Conservation (phyloP, 2,329 filamentous ascomycete genomes). For the Myriosclerotinia scirpicola region DNA sequence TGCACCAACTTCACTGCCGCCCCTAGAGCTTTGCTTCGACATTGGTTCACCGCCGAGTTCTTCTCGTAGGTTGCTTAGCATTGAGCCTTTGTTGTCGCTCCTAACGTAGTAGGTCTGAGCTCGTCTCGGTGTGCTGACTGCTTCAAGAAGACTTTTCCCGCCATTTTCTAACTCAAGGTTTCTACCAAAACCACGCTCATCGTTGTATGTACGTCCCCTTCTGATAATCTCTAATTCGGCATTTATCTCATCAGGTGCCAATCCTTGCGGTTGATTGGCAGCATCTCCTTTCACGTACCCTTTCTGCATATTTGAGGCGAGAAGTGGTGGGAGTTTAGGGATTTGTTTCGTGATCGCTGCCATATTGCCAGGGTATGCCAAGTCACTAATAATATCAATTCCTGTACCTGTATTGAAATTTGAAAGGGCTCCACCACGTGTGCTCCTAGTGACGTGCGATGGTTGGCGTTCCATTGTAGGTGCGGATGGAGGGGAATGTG, state of each 20-base stretch:
- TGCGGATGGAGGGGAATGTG: constrained; percentile 51
- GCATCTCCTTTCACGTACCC: constrained; percentile 33
- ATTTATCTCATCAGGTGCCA: constrained; percentile 26
- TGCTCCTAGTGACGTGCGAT: constrained; percentile 64
- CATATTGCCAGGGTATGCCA: constrained; percentile 59
- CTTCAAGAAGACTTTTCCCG: constrained; percentile 32
- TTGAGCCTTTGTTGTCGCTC: constrained; percentile 25
- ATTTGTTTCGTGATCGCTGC: constrained; percentile 36
- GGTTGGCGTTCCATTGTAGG: constrained; percentile 62
- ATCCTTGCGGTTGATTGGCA: constrained; percentile 27
- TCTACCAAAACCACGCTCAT: constrained; percentile 35
- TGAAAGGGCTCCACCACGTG: constrained; percentile 43
- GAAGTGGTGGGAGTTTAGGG: constrained; percentile 39
- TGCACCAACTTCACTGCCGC: constrained; percentile 19
- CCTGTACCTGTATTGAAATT: constrained; percentile 57
- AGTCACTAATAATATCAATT: constrained; percentile 59
- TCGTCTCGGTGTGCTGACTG: constrained; percentile 26
- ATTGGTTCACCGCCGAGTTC: constrained; percentile 29
- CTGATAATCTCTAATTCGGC: constrained; percentile 39
- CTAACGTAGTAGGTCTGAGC: constrained; percentile 22
- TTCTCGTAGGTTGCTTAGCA: constrained; percentile 23
- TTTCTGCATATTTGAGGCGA: constrained; percentile 33
- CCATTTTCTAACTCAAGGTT: constrained; percentile 40
- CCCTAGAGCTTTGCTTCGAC: constrained; percentile 26
- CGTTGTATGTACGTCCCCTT: constrained; percentile 37